These are phyloP conservation scores for Polyplosphaeria fusca DNA, from an alignment of 495 filamentous ascomycete genomes.

Conservation along the genomic window DNA sequence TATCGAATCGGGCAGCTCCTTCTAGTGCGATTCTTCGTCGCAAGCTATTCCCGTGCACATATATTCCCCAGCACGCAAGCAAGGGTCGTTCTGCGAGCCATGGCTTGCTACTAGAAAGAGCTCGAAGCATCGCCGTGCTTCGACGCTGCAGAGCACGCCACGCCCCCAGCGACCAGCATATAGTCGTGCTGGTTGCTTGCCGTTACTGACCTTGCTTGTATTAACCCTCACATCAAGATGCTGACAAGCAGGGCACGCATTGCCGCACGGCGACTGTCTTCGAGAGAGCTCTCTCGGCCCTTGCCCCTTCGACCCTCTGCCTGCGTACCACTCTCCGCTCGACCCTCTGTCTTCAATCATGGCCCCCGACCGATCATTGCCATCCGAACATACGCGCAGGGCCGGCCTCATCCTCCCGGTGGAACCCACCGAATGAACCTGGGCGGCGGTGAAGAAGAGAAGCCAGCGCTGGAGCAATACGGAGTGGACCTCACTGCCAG, in stretches of 20 bases:
- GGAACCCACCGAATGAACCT: conserved; percentile 92
- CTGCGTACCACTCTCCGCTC: neutral
- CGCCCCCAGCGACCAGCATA: too few species aligned
- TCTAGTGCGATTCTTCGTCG: too few species aligned
- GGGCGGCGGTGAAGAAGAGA: conserved; percentile 72
- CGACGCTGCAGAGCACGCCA: neutral
- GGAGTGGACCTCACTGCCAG: conserved; percentile 85
- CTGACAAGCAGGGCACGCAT: conserved; percentile 31
- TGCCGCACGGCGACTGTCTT: conserved; percentile 32
- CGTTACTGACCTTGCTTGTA: neutral
- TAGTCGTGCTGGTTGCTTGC: too few species aligned
- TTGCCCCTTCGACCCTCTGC: conserved; percentile 7
- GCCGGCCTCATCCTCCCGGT: conserved; percentile 79
- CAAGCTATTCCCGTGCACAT: too few species aligned
- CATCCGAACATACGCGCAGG: conserved; percentile 67
- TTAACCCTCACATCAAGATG: conserved; percentile 22
- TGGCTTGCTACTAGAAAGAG: conserved; percentile 22
- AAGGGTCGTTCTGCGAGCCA: too few species aligned
- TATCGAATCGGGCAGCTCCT: too few species aligned
- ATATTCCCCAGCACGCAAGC: too few species aligned
- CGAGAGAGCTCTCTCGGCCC: conserved; percentile 28
- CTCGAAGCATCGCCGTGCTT: conserved; percentile 22
- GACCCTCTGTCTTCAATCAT: neutral
- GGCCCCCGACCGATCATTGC: conserved; percentile 8
- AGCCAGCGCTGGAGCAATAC: conserved; percentile 83